Base-by-base conservation (phyloP, 2,329 filamentous ascomycete species). In the Phialemoniopsis sp. region DNA sequence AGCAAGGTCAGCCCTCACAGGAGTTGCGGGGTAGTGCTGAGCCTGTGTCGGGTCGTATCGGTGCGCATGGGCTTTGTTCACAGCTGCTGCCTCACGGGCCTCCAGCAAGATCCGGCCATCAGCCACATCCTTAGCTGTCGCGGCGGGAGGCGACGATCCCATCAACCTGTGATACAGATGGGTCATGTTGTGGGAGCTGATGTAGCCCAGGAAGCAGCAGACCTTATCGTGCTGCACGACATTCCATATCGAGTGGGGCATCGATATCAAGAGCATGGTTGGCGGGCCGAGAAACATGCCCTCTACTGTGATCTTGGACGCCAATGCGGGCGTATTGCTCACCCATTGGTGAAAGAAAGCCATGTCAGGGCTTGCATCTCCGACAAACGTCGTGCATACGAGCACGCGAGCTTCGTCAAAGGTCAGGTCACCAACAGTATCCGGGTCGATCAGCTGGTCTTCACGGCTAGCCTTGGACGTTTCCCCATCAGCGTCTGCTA, bases 281-380 rank as follows among this genome's bases (percentile, higher is more conserved):
- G 80, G 79, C 1, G 80, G 80, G 0, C 80, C 80, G 14, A 83
- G 62, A 46, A 84, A 84, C 76, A 84, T 83, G 47, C 78, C 80
- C 53, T 84, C 80, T 5, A 84, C 78, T 7, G 73, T 68, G 41
- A 84, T 77, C 48, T 76, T 78, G 13, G 73, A 68, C 2, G 74
- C 73, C 4, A 76, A 67, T 1, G 72, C 59, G 2, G 79, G 76
- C 2, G 72, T 71, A 46, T 76, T 74, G 34, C 78, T 72, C n/a
- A 84, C 65, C 80, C 80, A 84, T 46, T 80, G 73, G 42, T 80
- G 75, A 54, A 82, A 83, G 41, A 72, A 81, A 4, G 76, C 72
- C 78, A 83, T 82, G 45, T 83, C 78, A 12, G 77, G 69, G 47
- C 76, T 82, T 4, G 78, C 76, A 48, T 83, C 79, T 19, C 79